These are phyloP conservation scores for Tilletiopsis washingtonensis DNA, from an alignment of 1,284 basidiomycete genomes.

Conservation along the genomic window DNA sequence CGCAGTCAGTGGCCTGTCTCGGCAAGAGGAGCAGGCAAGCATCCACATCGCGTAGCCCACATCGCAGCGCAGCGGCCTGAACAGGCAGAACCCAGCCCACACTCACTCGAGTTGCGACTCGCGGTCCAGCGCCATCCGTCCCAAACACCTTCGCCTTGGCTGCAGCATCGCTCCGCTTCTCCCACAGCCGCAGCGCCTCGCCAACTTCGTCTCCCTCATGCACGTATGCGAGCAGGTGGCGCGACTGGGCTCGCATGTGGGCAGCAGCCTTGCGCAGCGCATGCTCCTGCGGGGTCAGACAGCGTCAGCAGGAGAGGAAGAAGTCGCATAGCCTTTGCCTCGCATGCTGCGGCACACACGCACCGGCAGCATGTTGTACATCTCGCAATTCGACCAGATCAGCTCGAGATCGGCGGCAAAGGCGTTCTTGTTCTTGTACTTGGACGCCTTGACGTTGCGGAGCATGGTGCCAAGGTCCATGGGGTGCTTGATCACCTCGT, in stretches of 20 bases:
- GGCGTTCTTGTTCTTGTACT: slow-evolving; percentile 84
- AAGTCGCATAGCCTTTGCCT: too few species aligned
- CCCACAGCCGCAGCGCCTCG: slow-evolving; percentile 38
- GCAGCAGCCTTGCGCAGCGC: slow-evolving; percentile 39
- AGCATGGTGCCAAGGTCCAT: slow-evolving; percentile 93
- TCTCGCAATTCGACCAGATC: slow-evolving; percentile 92
- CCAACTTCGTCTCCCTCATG: slow-evolving; percentile 69
- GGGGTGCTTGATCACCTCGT: slow-evolving; percentile 40
- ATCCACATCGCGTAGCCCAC: too few species aligned
- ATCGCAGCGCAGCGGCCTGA: too few species aligned
- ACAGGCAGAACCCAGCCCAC: too few species aligned
- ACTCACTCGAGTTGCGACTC: too few species aligned
- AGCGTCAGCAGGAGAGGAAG: too few species aligned
- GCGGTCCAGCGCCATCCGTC: too few species aligned
- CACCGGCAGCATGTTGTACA: slow-evolving; percentile 73
- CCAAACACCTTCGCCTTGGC: too few species aligned
- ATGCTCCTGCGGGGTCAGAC: too few species aligned
- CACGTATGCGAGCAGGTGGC: slow-evolving; percentile 69
- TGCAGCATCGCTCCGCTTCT: background rate
- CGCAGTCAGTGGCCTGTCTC: too few species aligned
- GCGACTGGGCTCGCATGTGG: slow-evolving; percentile 42
- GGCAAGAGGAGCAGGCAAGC: too few species aligned
- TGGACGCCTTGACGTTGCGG: slow-evolving; percentile 77
- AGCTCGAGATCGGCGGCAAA: slow-evolving; percentile 88
- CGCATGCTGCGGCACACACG: too few species aligned